Base-by-base conservation (phyloP, 164 flowering plant genomes). In the Brasenia schreberi region DNA sequence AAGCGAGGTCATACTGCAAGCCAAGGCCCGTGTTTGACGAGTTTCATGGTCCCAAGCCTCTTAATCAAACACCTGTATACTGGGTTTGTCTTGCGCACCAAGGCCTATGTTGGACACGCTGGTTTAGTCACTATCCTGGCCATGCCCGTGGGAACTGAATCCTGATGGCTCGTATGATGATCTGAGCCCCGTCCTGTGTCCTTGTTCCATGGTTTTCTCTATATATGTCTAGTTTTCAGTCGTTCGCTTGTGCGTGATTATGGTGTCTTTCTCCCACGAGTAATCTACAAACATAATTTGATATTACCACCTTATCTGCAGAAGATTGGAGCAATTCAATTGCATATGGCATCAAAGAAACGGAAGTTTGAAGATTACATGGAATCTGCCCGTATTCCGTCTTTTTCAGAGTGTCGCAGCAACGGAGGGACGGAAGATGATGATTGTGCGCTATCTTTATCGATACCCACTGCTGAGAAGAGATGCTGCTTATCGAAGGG, bases 401-500 rank as follows among this genome's bases (percentile, higher is more conserved):
- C 59, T 43, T 42, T 4, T 6, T 64, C 71, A 11, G 45, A 18
- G 9, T 19, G 52, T 5, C 23, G 43, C 23, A 3, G 60, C 5
- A 23, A 11, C 33, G 67, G 45, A 44, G 76, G 71, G 5, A 77
- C 39, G 39, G 39, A 70, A 61, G 81, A 66, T 58, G 71, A 67
- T 6, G 79, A 27, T n/a, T 69, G 75, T 42, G 71, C 77, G 6
- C 69, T 88, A 17, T 83, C 84, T 0, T 61, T 87, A 61, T 61
- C 63, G 9, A 11, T 61, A 7, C 7, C 9, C 18, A 18, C 63
- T 23, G 33, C n/a, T 7, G 19, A 18, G n/a, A 61, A 5, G 18
- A 61, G 33, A 18, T 7, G 12, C 10, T 61, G 33, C 33, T 61
- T n/a, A 4, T 18, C 63, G 17, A 61, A 61, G 63, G 77, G 76